Evolutionary conservation across 306 rosid species (phyloP), one percentile per base, ranked within the genome.

Genomic region (Cicer bijugum): DNA sequence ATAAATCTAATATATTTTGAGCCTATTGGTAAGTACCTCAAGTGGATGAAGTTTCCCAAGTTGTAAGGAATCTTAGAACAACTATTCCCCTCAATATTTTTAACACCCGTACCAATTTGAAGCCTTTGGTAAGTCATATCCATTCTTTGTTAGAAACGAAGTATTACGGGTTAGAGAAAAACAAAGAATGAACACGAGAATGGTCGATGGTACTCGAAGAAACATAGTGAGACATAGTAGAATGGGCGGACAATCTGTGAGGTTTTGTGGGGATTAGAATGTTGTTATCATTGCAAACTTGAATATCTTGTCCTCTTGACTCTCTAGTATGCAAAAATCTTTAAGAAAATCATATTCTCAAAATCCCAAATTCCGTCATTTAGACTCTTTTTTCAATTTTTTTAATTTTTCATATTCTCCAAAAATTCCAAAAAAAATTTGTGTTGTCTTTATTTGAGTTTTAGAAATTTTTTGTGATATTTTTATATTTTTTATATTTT

Each of bases 21-120:
- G 46, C 6, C 12, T 70, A 78, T 62, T 51, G 61, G 53, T 4
- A 81, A 45, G 37, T 81, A 81, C 74, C 60, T 76, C 35, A 76
- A 12, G 60, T 76, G 78, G 51, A 81, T 56, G 1, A 76, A 35
- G 20, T 16, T 9, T 9, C 47, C 52, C 20, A 81, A 3, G 19
- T 52, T 11, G 5, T 58, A 19, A 12, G 82, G 59, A 28, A 81
- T 77, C 5, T 28, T 53, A 14, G 0, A 0, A 1, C 6, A 3
- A 10, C 0, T 1, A 2, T 5, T 2, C 8, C 4, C 4, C 4
- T 19, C 69, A 28, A 81, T 5, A 9, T 16, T 16, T 81, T 60
- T 20, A 81, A 39, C 8, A 81, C 84, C 0, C 74, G 68, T 38
- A 62, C 60, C 55, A 75, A 69, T 53, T 55, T 61, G 64, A 75